A percentile compares a stretch with the other conserved stretches of the same genome.
These are phyloP conservation scores for Blastomyces silverae DNA, from an alignment of 2,329 filamentous ascomycete species.

Conservation along the genomic window DNA sequence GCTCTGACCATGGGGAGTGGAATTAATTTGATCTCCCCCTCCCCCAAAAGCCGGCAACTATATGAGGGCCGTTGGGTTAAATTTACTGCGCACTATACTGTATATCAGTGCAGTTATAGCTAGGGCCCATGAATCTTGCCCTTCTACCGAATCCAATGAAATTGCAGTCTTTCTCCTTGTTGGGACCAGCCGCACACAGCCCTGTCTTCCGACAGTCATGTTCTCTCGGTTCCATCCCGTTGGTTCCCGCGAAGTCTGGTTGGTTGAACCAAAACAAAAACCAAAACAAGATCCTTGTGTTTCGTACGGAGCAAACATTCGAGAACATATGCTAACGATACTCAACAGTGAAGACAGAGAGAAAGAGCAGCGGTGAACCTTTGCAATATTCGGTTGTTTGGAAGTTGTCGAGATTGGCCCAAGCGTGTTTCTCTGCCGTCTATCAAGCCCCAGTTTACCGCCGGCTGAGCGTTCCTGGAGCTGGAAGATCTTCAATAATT, in stretches of 20 bases:
- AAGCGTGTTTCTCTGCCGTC: no score
- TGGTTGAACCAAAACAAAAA: constrained; percentile 4
- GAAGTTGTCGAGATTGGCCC: background rate
- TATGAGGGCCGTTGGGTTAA: background rate
- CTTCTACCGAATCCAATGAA: constrained; percentile 8
- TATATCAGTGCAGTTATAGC: background rate
- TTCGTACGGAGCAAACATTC: background rate
- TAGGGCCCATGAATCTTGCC: background rate
- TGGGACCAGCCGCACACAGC: background rate
- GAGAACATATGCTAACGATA: background rate
- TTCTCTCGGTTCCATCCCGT: background rate
- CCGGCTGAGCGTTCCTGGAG: background rate
- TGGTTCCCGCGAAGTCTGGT: constrained; percentile 1
- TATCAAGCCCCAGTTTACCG: background rate
- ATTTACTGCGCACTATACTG: background rate
- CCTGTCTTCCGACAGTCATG: background rate
- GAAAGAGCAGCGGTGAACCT: background rate
- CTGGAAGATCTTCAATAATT: background rate
- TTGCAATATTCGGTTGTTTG: background rate
- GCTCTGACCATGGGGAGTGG: background rate
- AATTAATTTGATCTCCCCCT: background rate
- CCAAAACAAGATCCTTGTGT: background rate
- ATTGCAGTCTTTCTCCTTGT: background rate
- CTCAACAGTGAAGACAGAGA: background rate
- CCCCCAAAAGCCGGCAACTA: background rate